Conservation (phyloP, 805 yeast species). For the Starmerella gropengiesseri region DNA sequence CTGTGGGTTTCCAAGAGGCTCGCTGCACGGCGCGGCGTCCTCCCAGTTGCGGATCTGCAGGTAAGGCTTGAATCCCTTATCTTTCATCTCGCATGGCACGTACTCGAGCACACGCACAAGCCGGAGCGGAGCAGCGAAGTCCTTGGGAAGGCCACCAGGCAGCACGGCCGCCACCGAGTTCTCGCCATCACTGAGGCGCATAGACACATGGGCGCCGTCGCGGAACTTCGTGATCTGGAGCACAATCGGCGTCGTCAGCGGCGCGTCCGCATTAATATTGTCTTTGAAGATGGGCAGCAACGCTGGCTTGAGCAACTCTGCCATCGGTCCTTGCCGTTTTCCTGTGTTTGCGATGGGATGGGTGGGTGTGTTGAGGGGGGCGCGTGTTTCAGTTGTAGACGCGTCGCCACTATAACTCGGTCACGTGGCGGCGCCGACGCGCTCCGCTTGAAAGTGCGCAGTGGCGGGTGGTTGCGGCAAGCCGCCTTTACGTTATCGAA, state of each 20-base stretch:
- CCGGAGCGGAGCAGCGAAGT: slow-evolving; percentile 7
- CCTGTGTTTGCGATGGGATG: no score
- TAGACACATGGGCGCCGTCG: not conserved
- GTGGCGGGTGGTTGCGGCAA: no score
- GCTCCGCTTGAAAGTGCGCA: no score
- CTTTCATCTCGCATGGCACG: slow-evolving; percentile 6
- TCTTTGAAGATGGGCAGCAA: slow-evolving; percentile 3
- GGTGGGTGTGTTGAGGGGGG: no score
- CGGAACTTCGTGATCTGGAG: slow-evolving; percentile 14
- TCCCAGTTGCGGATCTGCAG: slow-evolving; percentile 5
- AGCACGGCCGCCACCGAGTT: slow-evolving; percentile 7
- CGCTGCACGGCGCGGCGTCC: slow-evolving; percentile 9
- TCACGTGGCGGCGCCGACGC: not conserved
- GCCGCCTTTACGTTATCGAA: no score
- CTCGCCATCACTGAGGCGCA: slow-evolving; percentile 13
- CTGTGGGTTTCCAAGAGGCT: slow-evolving; percentile 4
- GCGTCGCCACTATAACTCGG: not conserved
- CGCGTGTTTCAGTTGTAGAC: no score
- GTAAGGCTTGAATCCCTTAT: slow-evolving; percentile 4
- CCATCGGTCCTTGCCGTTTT: slow-evolving; percentile 3
- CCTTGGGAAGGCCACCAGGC: not conserved
- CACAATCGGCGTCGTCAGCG: slow-evolving; percentile 10
- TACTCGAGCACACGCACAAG: slow-evolving; percentile 8
- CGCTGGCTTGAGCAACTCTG: slow-evolving; percentile 12
- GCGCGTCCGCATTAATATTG: slow-evolving; percentile 1